Evolutionary conservation across 306 rosid genomes (phyloP), one percentile per base, ranked within the genome.

Genomic region (Trichosanthes cucumerina): DNA sequence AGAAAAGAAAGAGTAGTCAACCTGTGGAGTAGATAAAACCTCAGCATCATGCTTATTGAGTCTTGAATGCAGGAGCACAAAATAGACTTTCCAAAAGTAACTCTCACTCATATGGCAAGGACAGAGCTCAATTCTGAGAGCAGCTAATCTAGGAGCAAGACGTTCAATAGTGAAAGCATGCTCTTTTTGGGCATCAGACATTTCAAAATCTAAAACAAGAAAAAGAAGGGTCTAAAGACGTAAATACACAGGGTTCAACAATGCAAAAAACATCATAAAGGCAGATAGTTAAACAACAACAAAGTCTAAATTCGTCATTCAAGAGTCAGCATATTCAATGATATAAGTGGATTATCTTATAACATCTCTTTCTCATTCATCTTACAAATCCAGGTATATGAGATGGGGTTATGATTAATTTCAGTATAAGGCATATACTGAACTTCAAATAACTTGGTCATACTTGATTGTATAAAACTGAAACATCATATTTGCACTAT

Each of bases 81-180:
- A 95, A 81, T 95, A 95, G 39, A 95, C 98, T 85, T 92, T 91
- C 98, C 98, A 95, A 85, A 95, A 95, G 90, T 90, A 95, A 80
- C 92, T 85, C 81, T 91, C 87, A 49, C 92, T 95, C 99, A 95
- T 92, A 88, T 89, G 97, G 84, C 92, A 92, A 74, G 99, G 97
- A 74, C 97, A 95, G 13, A 95, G 90, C 83, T 95, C 99, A 78
- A 89, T 83, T 82, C 99, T 91, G 86, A 95, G 93, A 38, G 99
- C 99, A 82, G 91, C 93, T 81, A 95, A 87, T 84, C 98, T 92
- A 10, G 96, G 99, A 71, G 90, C 89, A 79, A 91, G 84, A 80
- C 84, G 89, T 75, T 95, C 97, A 87, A 95, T 80, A 24, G 82
- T 89, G 78, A 82, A 34, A 3, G 89, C 93, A 82, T 95, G 99